Evolutionary conservation across 2,329 filamentous ascomycete species (phyloP).

Genomic region (Colletotrichum lindemuthianum): DNA sequence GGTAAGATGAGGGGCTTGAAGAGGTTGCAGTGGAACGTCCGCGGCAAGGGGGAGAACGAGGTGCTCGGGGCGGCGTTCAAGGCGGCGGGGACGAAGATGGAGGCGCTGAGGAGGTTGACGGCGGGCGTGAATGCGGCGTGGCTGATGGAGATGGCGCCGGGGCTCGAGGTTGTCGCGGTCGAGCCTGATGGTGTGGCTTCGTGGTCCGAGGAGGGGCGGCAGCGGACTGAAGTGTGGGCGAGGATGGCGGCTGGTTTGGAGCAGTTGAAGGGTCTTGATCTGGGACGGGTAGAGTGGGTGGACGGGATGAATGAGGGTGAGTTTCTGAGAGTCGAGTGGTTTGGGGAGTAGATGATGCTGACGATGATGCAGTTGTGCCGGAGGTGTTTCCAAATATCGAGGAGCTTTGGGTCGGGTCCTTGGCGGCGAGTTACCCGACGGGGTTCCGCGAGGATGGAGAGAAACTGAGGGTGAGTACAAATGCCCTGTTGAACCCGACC

Average conservation of each 20-base stretch:
- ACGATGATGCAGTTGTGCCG: neutral
- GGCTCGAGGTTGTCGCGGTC: neutral
- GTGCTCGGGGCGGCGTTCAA: neutral
- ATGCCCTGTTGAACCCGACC: neutral
- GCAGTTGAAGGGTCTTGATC: neutral
- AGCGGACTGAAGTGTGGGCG: neutral
- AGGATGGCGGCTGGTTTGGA: neutral
- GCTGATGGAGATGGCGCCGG: neutral
- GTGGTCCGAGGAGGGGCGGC: neutral
- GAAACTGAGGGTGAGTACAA: neutral
- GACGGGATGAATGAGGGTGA: neutral
- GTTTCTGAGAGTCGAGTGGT: neutral
- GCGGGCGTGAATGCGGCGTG: neutral
- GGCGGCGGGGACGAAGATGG: neutral
- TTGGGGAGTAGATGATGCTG: neutral
- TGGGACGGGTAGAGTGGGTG: neutral
- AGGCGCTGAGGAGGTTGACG: neutral
- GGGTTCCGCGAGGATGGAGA: neutral
- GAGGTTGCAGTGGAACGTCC: constrained; percentile 6
- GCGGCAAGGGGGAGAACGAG: neutral
- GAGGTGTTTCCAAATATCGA: neutral
- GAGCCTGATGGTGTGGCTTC: neutral
- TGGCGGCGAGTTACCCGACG: neutral
- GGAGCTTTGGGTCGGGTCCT: neutral
- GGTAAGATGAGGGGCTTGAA: neutral